Conservation (phyloP, 2,329 filamentous ascomycete species). For the Dothideomycetes sp. region DNA sequence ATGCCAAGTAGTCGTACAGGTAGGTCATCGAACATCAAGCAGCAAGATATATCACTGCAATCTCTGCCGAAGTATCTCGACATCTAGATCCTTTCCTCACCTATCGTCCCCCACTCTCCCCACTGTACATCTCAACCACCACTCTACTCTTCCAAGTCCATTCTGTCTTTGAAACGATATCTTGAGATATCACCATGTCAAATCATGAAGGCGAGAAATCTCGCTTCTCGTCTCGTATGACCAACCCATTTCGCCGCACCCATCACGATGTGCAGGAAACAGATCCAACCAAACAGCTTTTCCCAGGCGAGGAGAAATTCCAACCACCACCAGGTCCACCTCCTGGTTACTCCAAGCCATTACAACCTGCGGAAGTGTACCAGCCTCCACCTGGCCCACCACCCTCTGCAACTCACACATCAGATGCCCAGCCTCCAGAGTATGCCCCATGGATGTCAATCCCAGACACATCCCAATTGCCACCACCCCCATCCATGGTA, state of each 20-base stretch:
- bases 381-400: conserved; percentile 27
- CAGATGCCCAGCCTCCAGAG: conserved; percentile 35
- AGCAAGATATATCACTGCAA: neutral
- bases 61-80: too few relatives aligned
- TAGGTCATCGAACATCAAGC: neutral
- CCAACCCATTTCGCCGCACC: conserved; percentile 1
- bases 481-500: conserved; percentile 58
- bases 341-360: conserved; percentile 9
- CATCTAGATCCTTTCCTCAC: too few relatives aligned
- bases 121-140: too few relatives aligned
- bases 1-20: neutral
- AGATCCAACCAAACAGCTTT: neutral
- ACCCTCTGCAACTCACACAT: conserved; percentile 14
- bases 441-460: conserved; percentile 65
- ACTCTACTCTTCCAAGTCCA: too few relatives aligned
- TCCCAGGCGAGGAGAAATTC: conserved; percentile 10
- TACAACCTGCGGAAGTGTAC: conserved; percentile 12
- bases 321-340: conserved; percentile 20
- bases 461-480: conserved; percentile 61
- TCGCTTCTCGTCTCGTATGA: neutral
- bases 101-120: too few relatives aligned
- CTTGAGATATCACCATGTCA: too few relatives aligned
- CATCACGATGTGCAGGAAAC: neutral
- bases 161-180: too few relatives aligned
- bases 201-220: neutral